Conservation (phyloP, 805 yeast genomes). For the Candida ovalis region DNA sequence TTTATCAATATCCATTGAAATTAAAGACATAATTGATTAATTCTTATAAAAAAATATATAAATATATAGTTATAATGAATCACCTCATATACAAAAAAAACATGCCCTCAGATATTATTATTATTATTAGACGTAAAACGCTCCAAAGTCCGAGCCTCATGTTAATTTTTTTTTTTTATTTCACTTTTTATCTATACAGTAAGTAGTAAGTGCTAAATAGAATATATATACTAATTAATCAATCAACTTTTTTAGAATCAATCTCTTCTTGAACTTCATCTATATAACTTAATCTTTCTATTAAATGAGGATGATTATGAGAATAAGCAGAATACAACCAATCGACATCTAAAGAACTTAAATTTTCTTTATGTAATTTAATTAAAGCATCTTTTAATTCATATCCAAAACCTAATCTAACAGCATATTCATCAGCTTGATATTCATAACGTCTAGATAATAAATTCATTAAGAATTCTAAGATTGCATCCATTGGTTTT, state of each 20-base stretch:
- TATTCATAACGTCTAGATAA: slow-evolving; percentile 85
- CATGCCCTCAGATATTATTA: too few relatives aligned
- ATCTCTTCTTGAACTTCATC: slow-evolving; percentile 32
- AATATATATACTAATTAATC: slow-evolving; percentile 8
- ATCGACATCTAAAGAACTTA: slow-evolving; percentile 85
- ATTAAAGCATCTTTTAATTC: slow-evolving; percentile 71
- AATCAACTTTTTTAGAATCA: slow-evolving; percentile 18
- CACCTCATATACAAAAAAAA: too few relatives aligned
- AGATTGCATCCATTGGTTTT: slow-evolving; percentile 68
- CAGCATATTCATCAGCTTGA: slow-evolving; percentile 89
- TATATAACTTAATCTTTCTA: slow-evolving; percentile 82
- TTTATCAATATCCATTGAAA: too few relatives aligned
- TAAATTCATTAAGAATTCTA: slow-evolving; percentile 63
- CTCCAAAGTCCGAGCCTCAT: too few relatives aligned
- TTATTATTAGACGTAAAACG: too few relatives aligned
- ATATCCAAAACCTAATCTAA: slow-evolving; percentile 63
- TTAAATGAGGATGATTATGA: slow-evolving; percentile 86
- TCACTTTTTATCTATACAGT: background rate
- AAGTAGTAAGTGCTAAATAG: background rate
- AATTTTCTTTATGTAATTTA: slow-evolving; percentile 72
- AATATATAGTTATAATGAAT: too few relatives aligned
- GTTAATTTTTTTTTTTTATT: background rate
- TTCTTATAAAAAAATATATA: too few relatives aligned
- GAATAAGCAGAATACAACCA: slow-evolving; percentile 85
- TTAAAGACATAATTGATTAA: too few relatives aligned